Evolutionary conservation across 345 rosid species (phyloP).

Genomic region (Capsella bursapastoris): DNA sequence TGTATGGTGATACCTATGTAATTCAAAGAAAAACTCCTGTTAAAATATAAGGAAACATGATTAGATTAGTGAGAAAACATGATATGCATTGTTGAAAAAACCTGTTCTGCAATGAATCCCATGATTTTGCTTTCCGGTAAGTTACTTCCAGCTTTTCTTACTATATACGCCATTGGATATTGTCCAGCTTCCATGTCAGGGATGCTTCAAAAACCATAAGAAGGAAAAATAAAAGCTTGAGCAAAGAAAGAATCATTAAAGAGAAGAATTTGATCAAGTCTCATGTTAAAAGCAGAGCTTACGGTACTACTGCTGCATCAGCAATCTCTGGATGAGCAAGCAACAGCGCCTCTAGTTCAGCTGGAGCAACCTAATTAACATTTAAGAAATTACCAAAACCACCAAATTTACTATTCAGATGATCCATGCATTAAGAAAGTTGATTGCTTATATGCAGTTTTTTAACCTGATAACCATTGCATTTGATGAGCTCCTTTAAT

Average conservation of each 20-base stretch:
- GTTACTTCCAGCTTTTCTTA: slow-evolving; percentile 38
- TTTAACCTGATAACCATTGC: slow-evolving; percentile 89
- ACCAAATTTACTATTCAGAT: slow-evolving; percentile 9
- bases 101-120: slow-evolving; percentile 40
- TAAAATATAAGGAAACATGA: not conserved
- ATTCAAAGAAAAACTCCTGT: slow-evolving; percentile 9
- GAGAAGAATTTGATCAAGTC: slow-evolving; percentile 17
- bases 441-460: not conserved
- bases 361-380: slow-evolving; percentile 56
- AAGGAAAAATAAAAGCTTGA: not conserved
- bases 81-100: slow-evolving; percentile 11
- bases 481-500: slow-evolving; percentile 89
- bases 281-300: slow-evolving; percentile 8
- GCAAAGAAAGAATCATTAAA: not conserved
- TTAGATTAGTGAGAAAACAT: not conserved
- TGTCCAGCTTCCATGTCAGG: slow-evolving; percentile 45
- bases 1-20: slow-evolving; percentile 43
- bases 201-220: slow-evolving; percentile 24
- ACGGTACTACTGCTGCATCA: slow-evolving; percentile 64
- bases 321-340: slow-evolving; percentile 53
- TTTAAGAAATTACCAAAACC: slow-evolving; percentile 3
- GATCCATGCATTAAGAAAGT: not conserved
- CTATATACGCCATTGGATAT: slow-evolving; percentile 45
- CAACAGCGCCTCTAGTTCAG: slow-evolving; percentile 59
- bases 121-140: slow-evolving; percentile 37